These are phyloP conservation scores for Stagonosporopsis rhizophila DNA, from an alignment of 2,329 filamentous ascomycete species.

Conservation along the genomic window DNA sequence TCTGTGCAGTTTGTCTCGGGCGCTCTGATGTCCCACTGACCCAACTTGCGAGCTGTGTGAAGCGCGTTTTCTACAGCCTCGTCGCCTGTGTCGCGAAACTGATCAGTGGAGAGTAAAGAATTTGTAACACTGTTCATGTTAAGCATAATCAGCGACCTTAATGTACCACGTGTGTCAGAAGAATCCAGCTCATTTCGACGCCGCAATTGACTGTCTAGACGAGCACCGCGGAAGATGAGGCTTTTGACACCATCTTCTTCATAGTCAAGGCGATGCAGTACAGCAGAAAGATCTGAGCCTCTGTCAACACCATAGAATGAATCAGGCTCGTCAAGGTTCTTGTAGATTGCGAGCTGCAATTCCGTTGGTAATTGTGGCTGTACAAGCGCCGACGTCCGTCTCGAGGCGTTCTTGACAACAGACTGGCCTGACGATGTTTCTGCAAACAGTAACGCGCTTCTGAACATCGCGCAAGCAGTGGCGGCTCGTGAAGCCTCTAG, in stretches of 20 bases:
- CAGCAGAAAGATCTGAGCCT: slow-evolving; percentile 74
- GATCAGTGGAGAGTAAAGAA: slow-evolving; percentile 74
- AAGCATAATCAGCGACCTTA: slow-evolving; percentile 78
- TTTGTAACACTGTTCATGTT: slow-evolving; percentile 87
- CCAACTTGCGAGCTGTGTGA: slow-evolving; percentile 78
- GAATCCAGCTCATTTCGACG: slow-evolving; percentile 62
- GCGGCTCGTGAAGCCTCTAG: slow-evolving; percentile 74
- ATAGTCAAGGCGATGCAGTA: slow-evolving; percentile 84
- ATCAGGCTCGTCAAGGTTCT: slow-evolving; percentile 93
- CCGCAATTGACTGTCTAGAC: slow-evolving; percentile 85
- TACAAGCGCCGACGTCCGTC: slow-evolving; percentile 65
- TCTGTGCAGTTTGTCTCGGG: slow-evolving; percentile 69
- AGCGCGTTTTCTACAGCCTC: slow-evolving; percentile 75
- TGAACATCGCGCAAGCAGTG: slow-evolving; percentile 80
- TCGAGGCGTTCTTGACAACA: slow-evolving; percentile 58
- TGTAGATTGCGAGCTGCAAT: slow-evolving; percentile 81
- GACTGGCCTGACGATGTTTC: slow-evolving; percentile 72
- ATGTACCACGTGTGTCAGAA: slow-evolving; percentile 71
- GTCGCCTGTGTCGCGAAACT: slow-evolving; percentile 64
- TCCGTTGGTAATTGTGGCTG: slow-evolving; percentile 62
- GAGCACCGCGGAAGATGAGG: slow-evolving; percentile 87
- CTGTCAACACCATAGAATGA: slow-evolving; percentile 92
- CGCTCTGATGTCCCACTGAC: slow-evolving; percentile 89
- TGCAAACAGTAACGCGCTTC: slow-evolving; percentile 81
- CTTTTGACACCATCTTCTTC: slow-evolving; percentile 88